A percentile compares a stretch with the other conserved stretches of the same genome.
Conservation (phyloP, 2,329 filamentous ascomycete genomes). For the Colletotrichum tabaci region DNA sequence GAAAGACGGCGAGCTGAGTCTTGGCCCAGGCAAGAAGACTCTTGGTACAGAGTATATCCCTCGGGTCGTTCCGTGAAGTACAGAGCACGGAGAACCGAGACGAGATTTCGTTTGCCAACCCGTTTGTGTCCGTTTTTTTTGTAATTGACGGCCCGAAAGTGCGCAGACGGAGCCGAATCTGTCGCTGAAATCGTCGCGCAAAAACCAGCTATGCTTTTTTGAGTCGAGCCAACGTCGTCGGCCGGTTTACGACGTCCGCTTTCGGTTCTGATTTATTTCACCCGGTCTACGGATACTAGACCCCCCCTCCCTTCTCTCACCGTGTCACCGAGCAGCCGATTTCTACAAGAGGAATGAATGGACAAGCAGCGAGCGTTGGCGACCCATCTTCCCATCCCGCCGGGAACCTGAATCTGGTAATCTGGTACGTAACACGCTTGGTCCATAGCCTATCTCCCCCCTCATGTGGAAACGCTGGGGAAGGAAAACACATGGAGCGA, state of each 20-base stretch:
- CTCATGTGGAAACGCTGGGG: slow-evolving; percentile 28
- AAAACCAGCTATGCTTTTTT: no score
- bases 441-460: slow-evolving; percentile 34
- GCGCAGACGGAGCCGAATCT: no score
- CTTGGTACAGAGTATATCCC: no score
- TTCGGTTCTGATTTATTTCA: no score
- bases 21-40: no score
- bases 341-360: not conserved
- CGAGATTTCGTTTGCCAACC: slow-evolving; percentile 23
- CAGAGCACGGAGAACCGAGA: slow-evolving; percentile 5
- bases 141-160: no score
- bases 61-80: not conserved
- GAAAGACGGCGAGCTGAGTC: not conserved
- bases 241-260: no score
- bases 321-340: not conserved
- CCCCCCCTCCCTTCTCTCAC: not conserved
- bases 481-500: slow-evolving; percentile 18
- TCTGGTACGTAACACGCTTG: slow-evolving; percentile 26
- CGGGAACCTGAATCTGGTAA: not conserved
- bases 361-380: not conserved
- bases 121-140: no score
- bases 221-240: no score
- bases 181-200: slow-evolving; percentile 17
- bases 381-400: not conserved
- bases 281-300: no score